phyloP scores from a whole-genome alignment of 2,329 filamentous ascomycete species.

The Diaporthe sp. region DNA sequence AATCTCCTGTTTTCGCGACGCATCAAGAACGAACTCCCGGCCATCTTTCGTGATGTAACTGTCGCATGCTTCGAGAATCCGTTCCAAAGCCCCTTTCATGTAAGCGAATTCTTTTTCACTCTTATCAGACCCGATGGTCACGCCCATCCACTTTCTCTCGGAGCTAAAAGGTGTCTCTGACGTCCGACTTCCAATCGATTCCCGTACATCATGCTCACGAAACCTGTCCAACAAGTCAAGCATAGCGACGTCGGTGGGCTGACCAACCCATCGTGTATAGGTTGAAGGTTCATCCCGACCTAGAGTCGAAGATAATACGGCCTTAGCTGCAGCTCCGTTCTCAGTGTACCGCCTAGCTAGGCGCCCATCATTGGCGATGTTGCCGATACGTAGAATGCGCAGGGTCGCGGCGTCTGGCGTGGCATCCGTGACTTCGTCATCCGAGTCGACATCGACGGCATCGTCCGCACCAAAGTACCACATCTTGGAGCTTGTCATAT shows the following conservation, averaged over 20 bases:
- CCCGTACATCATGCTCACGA: constrained; percentile 90
- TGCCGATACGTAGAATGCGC: constrained; percentile 90
- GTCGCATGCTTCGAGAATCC: constrained; percentile 87
- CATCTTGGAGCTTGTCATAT: constrained; percentile 97
- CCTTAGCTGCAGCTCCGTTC: constrained; percentile 78
- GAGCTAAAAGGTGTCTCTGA: constrained; percentile 96
- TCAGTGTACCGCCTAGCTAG: constrained; percentile 81
- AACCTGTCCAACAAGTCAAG: constrained; percentile 93
- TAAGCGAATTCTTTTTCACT: constrained; percentile 86
- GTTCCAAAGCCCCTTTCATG: constrained; percentile 94
- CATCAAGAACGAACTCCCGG: constrained; percentile 87
- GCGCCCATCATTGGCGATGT: constrained; percentile 95
- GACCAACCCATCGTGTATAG: constrained; percentile 94
- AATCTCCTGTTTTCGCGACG: constrained; percentile 79
- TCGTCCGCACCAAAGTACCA: constrained; percentile 86
- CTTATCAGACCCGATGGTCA: constrained; percentile 79
- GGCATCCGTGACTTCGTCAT: constrained; percentile 66
- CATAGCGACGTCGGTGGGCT: constrained; percentile 98
- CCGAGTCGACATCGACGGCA: constrained; percentile 66
- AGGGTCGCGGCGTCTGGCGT: constrained; percentile 81
- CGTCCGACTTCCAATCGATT: constrained; percentile 84
- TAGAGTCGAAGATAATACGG: constrained; percentile 88
- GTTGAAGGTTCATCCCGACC: constrained; percentile 71
- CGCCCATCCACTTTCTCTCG: constrained; percentile 99
- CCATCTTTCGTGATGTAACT: constrained; percentile 91